phyloP scores from a whole-genome alignment of 139 green algal genomes.

The Parachlorella kessleri region DNA sequence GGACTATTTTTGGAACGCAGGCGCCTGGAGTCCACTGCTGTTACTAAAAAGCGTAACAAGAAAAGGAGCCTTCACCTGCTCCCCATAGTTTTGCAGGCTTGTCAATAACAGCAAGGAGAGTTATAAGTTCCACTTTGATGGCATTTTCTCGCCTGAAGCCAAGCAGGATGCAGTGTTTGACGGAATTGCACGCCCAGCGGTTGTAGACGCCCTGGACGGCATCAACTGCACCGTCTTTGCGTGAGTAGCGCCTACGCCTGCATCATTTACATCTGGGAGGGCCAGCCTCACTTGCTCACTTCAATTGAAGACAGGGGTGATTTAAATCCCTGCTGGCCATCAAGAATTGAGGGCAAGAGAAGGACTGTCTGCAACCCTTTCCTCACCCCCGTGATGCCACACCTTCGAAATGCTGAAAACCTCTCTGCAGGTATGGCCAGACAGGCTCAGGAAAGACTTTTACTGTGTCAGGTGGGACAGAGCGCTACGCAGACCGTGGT shows the following conservation, averaged over 20 bases:
- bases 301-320: no score
- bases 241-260: no score
- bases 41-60: neutral
- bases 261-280: no score
- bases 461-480: slow-evolving; percentile 79
- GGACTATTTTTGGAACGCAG: no score
- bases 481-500: slow-evolving; percentile 69
- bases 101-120: slow-evolving; percentile 77
- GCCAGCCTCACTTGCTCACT: no score
- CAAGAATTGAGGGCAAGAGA: no score
- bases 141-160: slow-evolving; percentile 59
- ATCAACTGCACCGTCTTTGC: slow-evolving; percentile 64
- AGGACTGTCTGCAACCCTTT: no score
- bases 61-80: neutral
- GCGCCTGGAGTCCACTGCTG: no score
- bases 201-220: slow-evolving; percentile 88
- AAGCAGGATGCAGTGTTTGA: slow-evolving; percentile 83
- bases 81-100: slow-evolving; percentile 32
- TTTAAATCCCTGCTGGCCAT: no score
- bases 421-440: no score
- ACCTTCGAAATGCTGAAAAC: no score
- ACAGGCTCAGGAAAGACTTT: slow-evolving; percentile 85
- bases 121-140: slow-evolving; percentile 91
- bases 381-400: no score
- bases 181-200: slow-evolving; percentile 86